Evolutionary conservation across 306 rosid genomes (phyloP).

Genomic region (Quercus wislizeni): DNA sequence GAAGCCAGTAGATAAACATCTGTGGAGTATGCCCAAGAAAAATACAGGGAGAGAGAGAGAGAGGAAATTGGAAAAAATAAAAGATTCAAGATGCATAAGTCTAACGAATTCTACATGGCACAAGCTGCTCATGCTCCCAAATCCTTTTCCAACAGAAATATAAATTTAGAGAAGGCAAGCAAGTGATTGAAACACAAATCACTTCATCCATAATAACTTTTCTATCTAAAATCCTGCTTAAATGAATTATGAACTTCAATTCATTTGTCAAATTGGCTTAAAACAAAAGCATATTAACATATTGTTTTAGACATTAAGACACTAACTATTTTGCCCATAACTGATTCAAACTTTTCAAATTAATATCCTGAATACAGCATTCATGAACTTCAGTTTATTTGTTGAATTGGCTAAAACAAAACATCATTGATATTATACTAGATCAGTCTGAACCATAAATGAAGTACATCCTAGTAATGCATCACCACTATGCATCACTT

Average conservation of each 20-base stretch:
- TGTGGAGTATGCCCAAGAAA: background rate
- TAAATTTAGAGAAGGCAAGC: background rate
- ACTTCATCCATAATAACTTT: too few relatives aligned
- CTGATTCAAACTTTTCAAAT: background rate
- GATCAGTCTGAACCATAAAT: background rate
- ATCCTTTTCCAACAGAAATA: background rate
- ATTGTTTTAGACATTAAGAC: background rate
- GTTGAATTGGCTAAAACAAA: background rate
- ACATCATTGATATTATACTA: background rate
- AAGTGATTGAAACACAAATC: background rate
- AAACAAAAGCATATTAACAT: background rate
- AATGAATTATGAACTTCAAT: background rate
- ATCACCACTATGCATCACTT: background rate
- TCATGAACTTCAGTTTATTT: conserved; percentile 1
- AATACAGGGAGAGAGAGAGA: background rate
- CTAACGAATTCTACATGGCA: background rate
- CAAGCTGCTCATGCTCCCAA: background rate
- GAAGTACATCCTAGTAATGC: background rate
- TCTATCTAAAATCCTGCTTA: background rate
- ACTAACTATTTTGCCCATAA: background rate
- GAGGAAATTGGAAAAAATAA: background rate
- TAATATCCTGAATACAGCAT: background rate
- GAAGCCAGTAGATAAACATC: background rate
- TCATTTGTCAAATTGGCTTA: background rate
- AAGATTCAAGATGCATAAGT: background rate